Base-by-base conservation (phyloP, 2,329 filamentous ascomycete species). In the Emergomyces pasteurianus region DNA sequence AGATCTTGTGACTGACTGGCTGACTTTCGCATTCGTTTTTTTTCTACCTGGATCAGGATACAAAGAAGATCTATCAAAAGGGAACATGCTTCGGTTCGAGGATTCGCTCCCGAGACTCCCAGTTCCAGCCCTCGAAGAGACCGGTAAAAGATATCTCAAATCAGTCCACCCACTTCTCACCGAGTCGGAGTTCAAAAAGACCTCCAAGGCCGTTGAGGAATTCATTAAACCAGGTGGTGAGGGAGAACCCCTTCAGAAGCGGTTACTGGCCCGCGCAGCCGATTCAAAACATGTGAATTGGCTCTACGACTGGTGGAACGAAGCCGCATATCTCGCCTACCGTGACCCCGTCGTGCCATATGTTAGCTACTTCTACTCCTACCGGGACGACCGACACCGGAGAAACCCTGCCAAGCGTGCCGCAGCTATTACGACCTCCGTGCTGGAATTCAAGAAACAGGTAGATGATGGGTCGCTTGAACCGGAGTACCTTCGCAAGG, bases 321-420 rank as follows among this genome's bases (percentile, higher is more conserved):
- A 96, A 59, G 85, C 86, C 4, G 94, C 94, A 62, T 99, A 99
- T 77, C 85, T 99, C 66, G 83, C 79, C 66, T 97, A 97, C 80
- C 88, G 92, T 66, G 94, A 97, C 74, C 94, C 94, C 12, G 90
- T 99, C 54, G 89, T 97, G 21, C 94, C 94, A 63, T 99, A 97
- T 73, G 94, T 99, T 71, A 96, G 90, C 76, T 99, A 99, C 83
- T 99, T 99, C 80, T 99, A 99, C 80, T 96, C 92, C 60, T 92
- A 97, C 79, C 86, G 90, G 67, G 94, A 99, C 76, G 95, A 99
- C 77, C 86, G 90, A 67, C 83, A 86, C 72, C 85, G 92, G 66
- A 86, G 91, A 64, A 85, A 96, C 74, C 94, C 94, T 0, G 87
- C 88, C 64, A 95, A 95, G 82, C 89, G 94, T 65, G 94, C 94